Evolutionary conservation across 2,329 filamentous ascomycete genomes (phyloP), one percentile per base, ranked within the genome.

Genomic region (Colletotrichum simmondsii): DNA sequence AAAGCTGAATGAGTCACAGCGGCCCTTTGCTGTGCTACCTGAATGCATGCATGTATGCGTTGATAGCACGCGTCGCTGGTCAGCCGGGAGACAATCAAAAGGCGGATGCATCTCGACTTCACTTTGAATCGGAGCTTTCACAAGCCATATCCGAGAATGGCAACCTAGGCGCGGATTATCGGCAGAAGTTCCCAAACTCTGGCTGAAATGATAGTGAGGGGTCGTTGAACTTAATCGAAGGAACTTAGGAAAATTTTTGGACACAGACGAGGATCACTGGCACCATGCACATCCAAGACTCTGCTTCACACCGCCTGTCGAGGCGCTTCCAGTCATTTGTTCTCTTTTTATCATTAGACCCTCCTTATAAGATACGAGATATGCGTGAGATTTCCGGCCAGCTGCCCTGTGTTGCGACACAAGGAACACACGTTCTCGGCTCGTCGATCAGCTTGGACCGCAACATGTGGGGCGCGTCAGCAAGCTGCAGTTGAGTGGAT

Each of bases 391-490:
- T 5, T 26, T 32, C 22, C 22, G 1, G n/a, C 49, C 22, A 54
- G 24, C 60, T 22, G 49, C 52, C 24, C 22, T 59, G 22, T 52
- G 35, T 52, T 19, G 37, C 14, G 35, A 16, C 14, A 37, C 35
- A 37, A 16, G 35, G 22, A 42, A 8, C 19, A 58, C 37, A 52
- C 46, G 56, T 37, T 59, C 30, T 19, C 52, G 52, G 52, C 42
- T 24, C 24, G 53, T 28, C 52, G 53, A 54, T 63, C 52, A 35
- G 49, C n/a, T 37, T 59, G 42, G 42, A 22, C 42, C 19, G 7
- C 42, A 49, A 11, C 42, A 49, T 49, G 70, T 68, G 65, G 59
- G 60, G 22, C 65, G 22, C 35, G 65, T 72, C 60, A 72, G 70
- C 60, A 26, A 60, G 70, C 24, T 70, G 66, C 70, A 72, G 53